A percentile compares a stretch with the other conserved stretches of the same genome.
phyloP scores from a whole-genome alignment of 371 early-diverging fungal genomes.

The Syncephalis plumigaleata region DNA sequence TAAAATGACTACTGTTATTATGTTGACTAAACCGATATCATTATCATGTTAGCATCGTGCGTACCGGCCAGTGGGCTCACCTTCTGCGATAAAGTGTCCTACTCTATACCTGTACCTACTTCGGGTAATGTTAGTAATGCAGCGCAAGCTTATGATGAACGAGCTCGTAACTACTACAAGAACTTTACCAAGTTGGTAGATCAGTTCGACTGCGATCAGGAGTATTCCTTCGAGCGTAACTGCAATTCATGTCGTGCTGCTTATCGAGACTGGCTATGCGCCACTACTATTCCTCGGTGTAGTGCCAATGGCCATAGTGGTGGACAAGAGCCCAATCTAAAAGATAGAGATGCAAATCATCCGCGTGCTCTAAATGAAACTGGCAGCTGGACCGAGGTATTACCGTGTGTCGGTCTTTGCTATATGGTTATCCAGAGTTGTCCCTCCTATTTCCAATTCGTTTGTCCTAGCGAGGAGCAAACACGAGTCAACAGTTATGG shows the following conservation, averaged over 20 bases:
- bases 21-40: too few relatives aligned
- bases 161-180: conserved; percentile 19
- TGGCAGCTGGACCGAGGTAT: too few relatives aligned
- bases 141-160: conserved; percentile 22
- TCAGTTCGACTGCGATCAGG: conserved; percentile 33
- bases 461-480: conserved; percentile 24
- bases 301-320: conserved; percentile 7
- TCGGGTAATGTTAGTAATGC: conserved; percentile 10
- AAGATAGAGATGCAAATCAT: neutral
- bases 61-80: conserved; percentile 5
- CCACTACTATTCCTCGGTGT: conserved; percentile 41
- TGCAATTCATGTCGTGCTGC: conserved; percentile 36
- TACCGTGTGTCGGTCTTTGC: conserved; percentile 43
- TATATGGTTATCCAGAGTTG: conserved; percentile 44
- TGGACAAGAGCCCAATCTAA: neutral
- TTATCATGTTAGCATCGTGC: too few relatives aligned
- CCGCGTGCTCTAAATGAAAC: conserved; percentile 4
- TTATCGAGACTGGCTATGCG: conserved; percentile 45
- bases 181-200: conserved; percentile 22
- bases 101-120: conserved; percentile 23
- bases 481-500: conserved; percentile 5
- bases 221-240: conserved; percentile 39
- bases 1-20: too few relatives aligned
- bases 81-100: conserved; percentile 39
- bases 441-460: conserved; percentile 36